Base-by-base conservation (phyloP, 1,284 basidiomycete genomes). In the Cutaneotrichosporon daszewskae region DNA sequence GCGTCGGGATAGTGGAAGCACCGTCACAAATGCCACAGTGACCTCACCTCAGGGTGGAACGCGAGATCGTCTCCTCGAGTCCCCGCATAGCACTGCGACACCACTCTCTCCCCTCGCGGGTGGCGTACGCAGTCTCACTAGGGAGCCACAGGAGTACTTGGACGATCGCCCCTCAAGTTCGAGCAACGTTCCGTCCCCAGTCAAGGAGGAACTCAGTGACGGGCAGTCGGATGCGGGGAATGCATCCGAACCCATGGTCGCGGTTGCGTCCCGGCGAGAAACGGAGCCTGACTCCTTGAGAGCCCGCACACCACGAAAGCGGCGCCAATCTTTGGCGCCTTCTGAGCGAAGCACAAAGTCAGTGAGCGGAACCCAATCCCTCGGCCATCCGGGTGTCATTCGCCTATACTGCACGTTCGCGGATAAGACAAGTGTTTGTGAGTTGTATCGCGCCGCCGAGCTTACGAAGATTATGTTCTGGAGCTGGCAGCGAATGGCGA, bases 401-500 rank as follows among this genome's bases (percentile, higher is more conserved):
- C 79, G 80, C 40, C 69, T 92, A 25, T 81, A 85, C 59, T 86
- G 80, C 71, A 82, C 87, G 1, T 91, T 91, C 62, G 87, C 89
- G 53, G 88, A 92, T 62, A 77, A 81, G 19, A 82, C 79, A 73
- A 84, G 83, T 65, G 74, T 91, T 40, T 92, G 87, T 90, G 66
- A 75, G 83, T 77, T n/a, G 11, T 14, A 4, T 16, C n/a, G 11
- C 22, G 38, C 33, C 13, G 5, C n/a, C 49, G 51, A 22, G 47
- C 39, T 7, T 7, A 12, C 19, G 2, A 57, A 94, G 90, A 89
- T 70, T 95, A 92, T 57, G 89, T 92, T 0, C 76, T 95, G 49
- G 90, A 95, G 66, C 76, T 90, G 13, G 88, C 86, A 0, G 75
- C 77, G n/a, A 91, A 94, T 62, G 91, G 90, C 27, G 91, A 95